Base-by-base conservation (phyloP, 2,329 filamentous ascomycete genomes). In the Penicillium sp. region DNA sequence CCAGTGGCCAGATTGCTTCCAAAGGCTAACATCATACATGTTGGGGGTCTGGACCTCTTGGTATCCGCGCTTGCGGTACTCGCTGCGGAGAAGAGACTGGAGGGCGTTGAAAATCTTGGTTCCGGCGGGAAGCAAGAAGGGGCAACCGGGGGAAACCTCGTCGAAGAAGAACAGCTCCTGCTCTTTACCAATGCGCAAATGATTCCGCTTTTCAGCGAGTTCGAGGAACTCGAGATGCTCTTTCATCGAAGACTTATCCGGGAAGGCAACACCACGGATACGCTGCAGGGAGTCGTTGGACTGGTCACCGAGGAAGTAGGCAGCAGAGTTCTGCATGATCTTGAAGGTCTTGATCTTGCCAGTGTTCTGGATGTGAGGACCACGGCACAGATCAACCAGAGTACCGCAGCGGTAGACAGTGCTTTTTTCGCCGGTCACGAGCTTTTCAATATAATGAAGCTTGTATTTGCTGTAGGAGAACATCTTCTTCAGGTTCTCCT, bases 381-480 rank as follows among this genome's bases (percentile, higher is more conserved):
- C 94, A 70, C 91, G 84, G 79, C 94, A 97, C 57, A 97, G 78
- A 81, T 99, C 94, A 66, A 97, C 96, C 50, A 97, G 79, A 13
- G 91, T 91, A 52, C 94, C 94, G 67, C 91, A 95, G 58, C 90
- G 86, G 74, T 97, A 99, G 36, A 97, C 92, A 9, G 94, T 97
- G 69, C 90, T 95, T 69, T 82, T 90, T 50, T 90, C 92, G 63
- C 90, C 91, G 63, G 96, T 90, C 55, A 97, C 89, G 74, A 95
- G 91, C 78, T 91, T 88, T 64, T 90, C 87, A 76, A 99, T 97
- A 73, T 97, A 95, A 73, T 96, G 89, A 71, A 95, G 86, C 83
- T 99, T 97, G 80, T 96, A 97, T 72, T 94, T 94, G 81, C 95
- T 96, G 81, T 95, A 95, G 64, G 86, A 84, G 79, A 97, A 97